Conservation (phyloP, 441 rosid species). For the Populus hybrid region DNA sequence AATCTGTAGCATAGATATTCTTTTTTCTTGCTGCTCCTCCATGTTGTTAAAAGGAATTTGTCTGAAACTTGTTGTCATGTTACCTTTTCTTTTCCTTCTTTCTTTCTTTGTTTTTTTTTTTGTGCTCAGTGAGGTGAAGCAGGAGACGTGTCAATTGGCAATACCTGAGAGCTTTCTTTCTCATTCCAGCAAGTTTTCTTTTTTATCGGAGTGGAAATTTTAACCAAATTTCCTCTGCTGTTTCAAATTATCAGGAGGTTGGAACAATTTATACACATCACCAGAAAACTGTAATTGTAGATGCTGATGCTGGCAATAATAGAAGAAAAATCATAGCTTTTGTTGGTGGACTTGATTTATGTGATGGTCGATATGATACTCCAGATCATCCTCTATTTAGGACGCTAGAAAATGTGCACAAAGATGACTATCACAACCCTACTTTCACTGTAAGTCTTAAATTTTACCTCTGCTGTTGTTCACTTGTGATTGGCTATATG, state of each 20-base stretch:
- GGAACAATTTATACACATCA: conserved; percentile 97
- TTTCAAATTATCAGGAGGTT: conserved; percentile 59
- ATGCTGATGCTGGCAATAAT: conserved; percentile 79
- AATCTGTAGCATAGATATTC: not conserved
- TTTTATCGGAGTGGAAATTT: not conserved
- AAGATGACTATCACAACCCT: conserved; percentile 92
- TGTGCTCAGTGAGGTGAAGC: not conserved
- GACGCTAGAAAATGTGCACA: conserved; percentile 66
- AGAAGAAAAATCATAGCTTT: conserved; percentile 89
- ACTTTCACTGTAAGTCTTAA: conserved; percentile 64
- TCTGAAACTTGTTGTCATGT: not conserved
- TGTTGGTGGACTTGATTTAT: conserved; percentile 96
- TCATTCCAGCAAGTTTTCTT: not conserved
- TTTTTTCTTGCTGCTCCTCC: not conserved
- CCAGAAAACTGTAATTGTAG: conserved; percentile 91
- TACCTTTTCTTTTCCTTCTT: not conserved
- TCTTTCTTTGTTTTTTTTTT: not conserved
- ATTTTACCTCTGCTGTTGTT: conserved; percentile 12
- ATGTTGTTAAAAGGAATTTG: not conserved
- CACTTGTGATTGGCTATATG: conserved; percentile 1
- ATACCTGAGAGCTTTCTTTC: not conserved
- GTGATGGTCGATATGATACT: conserved; percentile 94
- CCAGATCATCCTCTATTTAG: conserved; percentile 83
- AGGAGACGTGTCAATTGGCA: not conserved
- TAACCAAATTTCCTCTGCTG: conserved; percentile 3